These are phyloP conservation scores for Trichoderma virens DNA, from an alignment of 495 filamentous ascomycete genomes.

Conservation along the genomic window DNA sequence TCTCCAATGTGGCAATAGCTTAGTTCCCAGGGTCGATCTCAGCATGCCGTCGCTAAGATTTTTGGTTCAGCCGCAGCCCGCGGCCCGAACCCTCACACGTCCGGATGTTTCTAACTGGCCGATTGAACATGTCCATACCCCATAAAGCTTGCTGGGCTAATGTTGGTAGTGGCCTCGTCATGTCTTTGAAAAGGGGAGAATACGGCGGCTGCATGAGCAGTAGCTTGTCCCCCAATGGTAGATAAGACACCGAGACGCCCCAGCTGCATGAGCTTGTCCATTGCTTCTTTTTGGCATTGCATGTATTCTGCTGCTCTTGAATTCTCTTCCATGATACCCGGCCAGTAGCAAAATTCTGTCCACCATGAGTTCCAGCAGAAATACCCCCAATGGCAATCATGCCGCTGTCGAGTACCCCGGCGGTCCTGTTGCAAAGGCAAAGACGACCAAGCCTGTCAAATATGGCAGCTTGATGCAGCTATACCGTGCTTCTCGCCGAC, in stretches of 20 bases:
- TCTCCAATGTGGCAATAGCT: not conserved
- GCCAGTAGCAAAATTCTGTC: not conserved
- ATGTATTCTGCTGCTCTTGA: not conserved
- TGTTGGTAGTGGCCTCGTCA: not conserved
- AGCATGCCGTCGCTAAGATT: not conserved
- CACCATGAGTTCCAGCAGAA: not conserved
- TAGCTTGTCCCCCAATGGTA: not conserved
- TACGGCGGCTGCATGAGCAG: not conserved
- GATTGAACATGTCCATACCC: not conserved
- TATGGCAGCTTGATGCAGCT: constrained; percentile 2
- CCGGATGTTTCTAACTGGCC: not conserved
- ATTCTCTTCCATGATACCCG: not conserved
- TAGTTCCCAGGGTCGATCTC: constrained; percentile 5
- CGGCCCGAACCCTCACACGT: not conserved
- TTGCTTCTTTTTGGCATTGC: not conserved
- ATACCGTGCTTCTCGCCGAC: constrained; percentile 49
- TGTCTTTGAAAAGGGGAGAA: not conserved
- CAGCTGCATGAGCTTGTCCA: not conserved
- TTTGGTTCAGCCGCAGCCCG: not conserved
- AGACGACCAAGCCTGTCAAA: constrained; percentile 6
- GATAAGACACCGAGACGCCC: not conserved
- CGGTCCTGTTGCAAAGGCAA: not conserved
- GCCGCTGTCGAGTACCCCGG: not conserved
- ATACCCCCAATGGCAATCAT: not conserved
- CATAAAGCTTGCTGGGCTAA: not conserved